Evolutionary conservation across 176 grass and related monocot species (phyloP).

Genomic region (Oryza coarctata): DNA sequence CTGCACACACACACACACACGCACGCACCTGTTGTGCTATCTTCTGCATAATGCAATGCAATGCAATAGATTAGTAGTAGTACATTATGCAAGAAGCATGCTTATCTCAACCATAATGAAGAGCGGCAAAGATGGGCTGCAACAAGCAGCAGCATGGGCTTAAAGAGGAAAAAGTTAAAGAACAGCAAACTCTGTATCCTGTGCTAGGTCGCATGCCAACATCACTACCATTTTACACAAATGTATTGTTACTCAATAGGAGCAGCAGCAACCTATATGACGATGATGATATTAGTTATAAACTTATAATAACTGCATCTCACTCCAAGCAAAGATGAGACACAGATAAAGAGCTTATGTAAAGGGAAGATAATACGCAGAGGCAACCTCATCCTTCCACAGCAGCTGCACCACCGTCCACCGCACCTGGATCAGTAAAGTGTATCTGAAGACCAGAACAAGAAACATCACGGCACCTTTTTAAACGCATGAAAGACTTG

Average conservation of each 20-base stretch:
- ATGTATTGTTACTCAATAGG: neutral
- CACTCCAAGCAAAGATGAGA: neutral
- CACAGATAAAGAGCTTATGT: neutral
- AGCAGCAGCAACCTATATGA: neutral
- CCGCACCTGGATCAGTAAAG: slow-evolving; percentile 31
- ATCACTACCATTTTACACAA: neutral
- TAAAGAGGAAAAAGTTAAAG: neutral
- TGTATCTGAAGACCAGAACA: slow-evolving; percentile 52
- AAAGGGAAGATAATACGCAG: neutral
- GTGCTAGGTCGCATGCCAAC: neutral
- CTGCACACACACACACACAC: too few relatives aligned
- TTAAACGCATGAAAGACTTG: slow-evolving; percentile 10
- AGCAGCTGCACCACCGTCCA: slow-evolving; percentile 22
- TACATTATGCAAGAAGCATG: neutral
- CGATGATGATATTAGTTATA: neutral
- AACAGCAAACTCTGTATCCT: neutral
- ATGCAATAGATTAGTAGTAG: neutral
- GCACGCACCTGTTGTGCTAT: neutral
- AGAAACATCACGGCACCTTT: slow-evolving; percentile 41
- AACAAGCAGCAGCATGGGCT: neutral
- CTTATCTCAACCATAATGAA: neutral
- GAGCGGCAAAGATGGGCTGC: neutral
- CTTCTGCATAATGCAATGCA: neutral
- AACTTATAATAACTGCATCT: neutral
- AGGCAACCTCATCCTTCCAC: neutral